Evolutionary conservation across 148 eudicot species (phyloP), one percentile per base, ranked within the genome.

Genomic region (Simmondsia chinensis): DNA sequence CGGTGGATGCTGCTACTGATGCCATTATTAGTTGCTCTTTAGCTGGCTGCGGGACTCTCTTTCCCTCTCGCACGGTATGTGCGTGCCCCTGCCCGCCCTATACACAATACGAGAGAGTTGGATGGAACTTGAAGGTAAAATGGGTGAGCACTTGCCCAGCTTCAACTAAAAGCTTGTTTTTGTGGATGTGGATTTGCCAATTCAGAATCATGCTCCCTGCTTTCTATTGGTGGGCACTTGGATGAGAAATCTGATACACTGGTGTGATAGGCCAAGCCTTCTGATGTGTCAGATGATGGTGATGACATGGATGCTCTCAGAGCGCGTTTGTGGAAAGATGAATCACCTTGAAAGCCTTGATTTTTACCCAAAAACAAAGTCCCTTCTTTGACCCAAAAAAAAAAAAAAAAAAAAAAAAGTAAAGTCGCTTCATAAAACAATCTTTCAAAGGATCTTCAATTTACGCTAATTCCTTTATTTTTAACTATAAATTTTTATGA

Each of bases 1-100:
- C 82, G 20, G 70, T 62, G 4, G 94, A 48, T 9, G 93, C 77
- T 61, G 85, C 82, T 11, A 75, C 49, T 3, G 89, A 72, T 51
- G 87, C 96, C 93, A 82, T 85, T 2, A n/a, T 44, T 30, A 8
- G 10, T 3, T 32, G 35, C 12, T 4, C 30, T n/a, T n/a, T n/a
- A n/a, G n/a, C n/a, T n/a, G n/a, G n/a, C n/a, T n/a, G n/a, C n/a
- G n/a, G n/a, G n/a, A 4, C 50, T 32, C 43, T 34, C 46, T 37
- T 14, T 34, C 3, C 9, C 2, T 36, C 13, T 5, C 8, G 9
- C 34, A 9, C 10, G 30, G 12, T 31, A 24, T 3, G 12, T 29
- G 10, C 26, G 19, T 10, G 32, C 11, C 33, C 17, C 46, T 12
- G 31, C 8, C 13, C 4, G 28, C 24, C 6, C 19, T 50, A 38